Conservation (phyloP, 1,284 basidiomycete genomes). For the Microstroma glucosiphilum region DNA sequence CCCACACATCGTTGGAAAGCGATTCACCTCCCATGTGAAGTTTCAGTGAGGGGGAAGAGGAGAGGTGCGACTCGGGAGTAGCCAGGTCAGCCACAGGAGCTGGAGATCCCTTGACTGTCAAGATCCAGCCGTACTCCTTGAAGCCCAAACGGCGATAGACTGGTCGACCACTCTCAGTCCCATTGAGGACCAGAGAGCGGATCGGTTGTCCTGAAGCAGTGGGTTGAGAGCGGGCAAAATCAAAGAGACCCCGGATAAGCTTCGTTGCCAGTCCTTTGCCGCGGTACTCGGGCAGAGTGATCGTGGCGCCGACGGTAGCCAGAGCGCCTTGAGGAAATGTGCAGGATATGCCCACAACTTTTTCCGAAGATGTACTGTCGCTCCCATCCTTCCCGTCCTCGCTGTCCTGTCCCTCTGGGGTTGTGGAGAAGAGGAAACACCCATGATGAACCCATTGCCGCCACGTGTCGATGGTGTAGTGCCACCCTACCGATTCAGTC, state of each 20-base stretch:
- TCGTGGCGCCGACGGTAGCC: neutral
- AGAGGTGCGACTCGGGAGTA: neutral
- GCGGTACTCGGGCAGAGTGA: neutral
- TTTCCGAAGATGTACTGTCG: too few relatives aligned
- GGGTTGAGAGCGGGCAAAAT: neutral
- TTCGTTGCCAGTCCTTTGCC: neutral
- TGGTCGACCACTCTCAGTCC: neutral
- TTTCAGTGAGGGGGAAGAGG: neutral
- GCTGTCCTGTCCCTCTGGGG: neutral
- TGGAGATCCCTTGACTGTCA: neutral
- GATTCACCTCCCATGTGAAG: neutral
- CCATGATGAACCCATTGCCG: neutral
- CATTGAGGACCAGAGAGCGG: neutral
- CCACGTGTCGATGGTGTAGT: constrained; percentile 1
- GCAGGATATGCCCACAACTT: neutral
- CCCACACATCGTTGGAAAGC: neutral
- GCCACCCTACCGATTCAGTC: neutral
- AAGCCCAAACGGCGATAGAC: neutral
- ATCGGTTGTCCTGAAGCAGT: neutral
- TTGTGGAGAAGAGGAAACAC: neutral
- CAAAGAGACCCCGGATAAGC: neutral
- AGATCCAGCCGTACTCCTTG: neutral
- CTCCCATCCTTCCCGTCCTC: too few relatives aligned
- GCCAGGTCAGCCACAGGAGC: neutral
- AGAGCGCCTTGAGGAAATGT: neutral